phyloP scores from a whole-genome alignment of 352 stramenopile genomes.

The Phytopythium chamaehyphon region DNA sequence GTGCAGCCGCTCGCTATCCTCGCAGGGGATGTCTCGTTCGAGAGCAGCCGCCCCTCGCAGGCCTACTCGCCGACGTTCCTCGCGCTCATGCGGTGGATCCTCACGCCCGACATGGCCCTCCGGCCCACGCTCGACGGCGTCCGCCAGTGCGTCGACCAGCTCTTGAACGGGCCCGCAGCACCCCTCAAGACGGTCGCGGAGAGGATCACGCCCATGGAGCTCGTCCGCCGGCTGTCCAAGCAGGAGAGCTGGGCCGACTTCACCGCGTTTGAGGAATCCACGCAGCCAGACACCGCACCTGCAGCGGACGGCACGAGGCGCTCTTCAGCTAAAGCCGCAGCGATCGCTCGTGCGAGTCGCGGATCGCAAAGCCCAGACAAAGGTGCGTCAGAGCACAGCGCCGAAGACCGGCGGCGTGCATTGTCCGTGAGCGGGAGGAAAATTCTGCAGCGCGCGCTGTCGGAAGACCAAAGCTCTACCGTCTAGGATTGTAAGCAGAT shows the following conservation, averaged over 20 bases:
- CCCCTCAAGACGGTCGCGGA: slow-evolving; percentile 6
- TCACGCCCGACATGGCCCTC: slow-evolving; percentile 49
- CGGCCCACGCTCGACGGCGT: slow-evolving; percentile 61
- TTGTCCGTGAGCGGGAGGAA: slow-evolving; percentile 22
- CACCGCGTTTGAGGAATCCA: slow-evolving; percentile 13
- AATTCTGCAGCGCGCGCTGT: slow-evolving; percentile 17
- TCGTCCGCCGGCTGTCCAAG: slow-evolving; percentile 2
- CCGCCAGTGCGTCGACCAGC: slow-evolving; percentile 21
- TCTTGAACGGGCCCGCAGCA: slow-evolving; percentile 11
- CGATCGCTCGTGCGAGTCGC: background rate
- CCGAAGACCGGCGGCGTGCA: slow-evolving; percentile 8
- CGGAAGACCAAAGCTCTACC: too few species aligned
- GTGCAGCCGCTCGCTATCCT: slow-evolving; percentile 53
- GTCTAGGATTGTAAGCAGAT: too few species aligned
- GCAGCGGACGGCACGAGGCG: slow-evolving; percentile 1
- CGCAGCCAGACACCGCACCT: slow-evolving; percentile 2
- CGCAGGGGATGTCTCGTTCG: slow-evolving; percentile 69
- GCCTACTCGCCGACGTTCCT: slow-evolving; percentile 56
- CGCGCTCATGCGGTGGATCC: slow-evolving; percentile 67
- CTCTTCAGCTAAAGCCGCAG: background rate
- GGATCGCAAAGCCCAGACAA: slow-evolving; percentile 1
- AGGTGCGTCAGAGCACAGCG: slow-evolving; percentile 6
- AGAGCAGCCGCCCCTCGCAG: slow-evolving; percentile 11
- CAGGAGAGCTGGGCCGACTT: slow-evolving; percentile 26
- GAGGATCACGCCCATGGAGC: background rate